phyloP scores from a whole-genome alignment of 768 basidiomycete genomes.

The Mycena epipterygia region DNA sequence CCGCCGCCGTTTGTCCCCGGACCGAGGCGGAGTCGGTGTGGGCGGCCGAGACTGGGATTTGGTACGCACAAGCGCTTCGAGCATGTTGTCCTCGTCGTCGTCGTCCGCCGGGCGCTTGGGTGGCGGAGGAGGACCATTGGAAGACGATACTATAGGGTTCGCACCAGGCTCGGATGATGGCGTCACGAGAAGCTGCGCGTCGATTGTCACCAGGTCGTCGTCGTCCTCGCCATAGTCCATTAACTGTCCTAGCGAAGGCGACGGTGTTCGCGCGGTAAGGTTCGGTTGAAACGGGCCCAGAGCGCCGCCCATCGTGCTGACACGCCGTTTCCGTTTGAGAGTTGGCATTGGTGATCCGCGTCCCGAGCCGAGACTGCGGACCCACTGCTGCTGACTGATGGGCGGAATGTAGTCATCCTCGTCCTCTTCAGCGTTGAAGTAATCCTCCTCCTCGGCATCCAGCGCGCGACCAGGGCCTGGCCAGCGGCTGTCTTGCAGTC shows the following conservation, averaged over 20 bases:
- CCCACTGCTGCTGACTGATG: slow-evolving; percentile 54
- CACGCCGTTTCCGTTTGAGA: slow-evolving; percentile 73
- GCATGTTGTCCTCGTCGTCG: slow-evolving; percentile 68
- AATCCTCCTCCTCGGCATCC: slow-evolving; percentile 90
- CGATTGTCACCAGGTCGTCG: slow-evolving; percentile 58
- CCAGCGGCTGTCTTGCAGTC: slow-evolving; percentile 60
- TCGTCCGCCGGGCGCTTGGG: slow-evolving; percentile 57
- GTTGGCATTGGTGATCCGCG: slow-evolving; percentile 48
- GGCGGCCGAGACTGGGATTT: slow-evolving; percentile 56
- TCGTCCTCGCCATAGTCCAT: slow-evolving; percentile 87
- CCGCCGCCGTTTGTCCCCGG: slow-evolving; percentile 79
- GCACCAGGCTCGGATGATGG: slow-evolving; percentile 34
- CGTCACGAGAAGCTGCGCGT: slow-evolving; percentile 44
- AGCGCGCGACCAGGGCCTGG: slow-evolving; percentile 62
- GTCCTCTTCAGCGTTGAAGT: slow-evolving; percentile 93
- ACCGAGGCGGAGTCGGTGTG: slow-evolving; percentile 54
- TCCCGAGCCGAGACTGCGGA: slow-evolving; percentile 43
- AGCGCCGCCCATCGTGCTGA: slow-evolving; percentile 52
- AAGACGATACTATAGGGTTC: slow-evolving; percentile 50
- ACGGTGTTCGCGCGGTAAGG: slow-evolving; percentile 53
- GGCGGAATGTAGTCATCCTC: slow-evolving; percentile 57
- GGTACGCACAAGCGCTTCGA: slow-evolving; percentile 67
- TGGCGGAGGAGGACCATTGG: slow-evolving; percentile 53
- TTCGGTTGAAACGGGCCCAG: slow-evolving; percentile 61
- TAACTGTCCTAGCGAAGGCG: slow-evolving; percentile 70